Evolutionary conservation across 2,329 filamentous ascomycete species (phyloP), one percentile per base, ranked within the genome.

Genomic region (Knoxdaviesia proteae): DNA sequence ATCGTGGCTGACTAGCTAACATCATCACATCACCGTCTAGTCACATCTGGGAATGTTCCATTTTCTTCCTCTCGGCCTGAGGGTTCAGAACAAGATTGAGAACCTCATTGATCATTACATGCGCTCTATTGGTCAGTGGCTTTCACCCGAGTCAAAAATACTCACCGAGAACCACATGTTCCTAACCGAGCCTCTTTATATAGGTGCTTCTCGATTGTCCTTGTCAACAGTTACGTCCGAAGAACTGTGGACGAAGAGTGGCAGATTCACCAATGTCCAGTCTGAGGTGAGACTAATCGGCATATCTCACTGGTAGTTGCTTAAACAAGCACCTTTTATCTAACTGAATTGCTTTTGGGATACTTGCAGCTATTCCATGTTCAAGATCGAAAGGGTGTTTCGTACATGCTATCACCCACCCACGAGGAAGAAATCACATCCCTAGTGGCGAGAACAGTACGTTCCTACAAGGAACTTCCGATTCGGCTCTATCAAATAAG

Each of bases 371-470:
- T 94, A 20, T 88, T 94, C 50, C 74, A 72, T 37, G 72, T 96
- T 39, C 61, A 69, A 38, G 90, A 96, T 58, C 74, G 90, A 44
- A 90, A 81, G 57, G 72, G 80, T 6, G 64, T 70, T 1, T 67
- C 71, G 4, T 83, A 83, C 47, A 67, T 98, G 32, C 69, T 98
- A 4, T 80, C 86, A 1, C 90, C 90, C 1, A 98, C 90, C 0
- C 90, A 98, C 47, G 90, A 98, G 54, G 90, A 98, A 57, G 90
- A 98, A 55, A 90, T 98, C 50, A 98, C 90, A 0, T 64, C 69
- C 0, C 64, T 98, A 3, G 82, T 94, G 2, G 73, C 75, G 4
- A 71, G 69, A 44, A 70, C 77, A 10, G 65, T 87, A 1, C 74
- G 77, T 37, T 94, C 87, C 1, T 88, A 94, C 56, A 88, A 86